Conservation (phyloP, 2,329 filamentous ascomycete species). For the Aureobasidium melanogenum region DNA sequence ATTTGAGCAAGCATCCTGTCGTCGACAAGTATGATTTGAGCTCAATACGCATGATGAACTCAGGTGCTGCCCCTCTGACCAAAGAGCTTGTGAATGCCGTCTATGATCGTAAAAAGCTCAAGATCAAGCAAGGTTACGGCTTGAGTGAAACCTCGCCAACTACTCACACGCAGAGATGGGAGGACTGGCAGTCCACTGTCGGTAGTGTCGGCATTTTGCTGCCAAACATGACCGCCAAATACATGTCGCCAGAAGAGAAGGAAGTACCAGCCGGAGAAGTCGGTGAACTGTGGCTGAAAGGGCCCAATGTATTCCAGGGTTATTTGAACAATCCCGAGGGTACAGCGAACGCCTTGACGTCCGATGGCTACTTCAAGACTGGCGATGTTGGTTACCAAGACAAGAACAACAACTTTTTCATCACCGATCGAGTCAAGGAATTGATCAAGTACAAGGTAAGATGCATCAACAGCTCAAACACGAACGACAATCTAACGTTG, state of each 20-base stretch:
- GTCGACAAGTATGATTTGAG: conserved; percentile 75
- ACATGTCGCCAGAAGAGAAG: conserved; percentile 54
- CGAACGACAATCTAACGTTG: neutral
- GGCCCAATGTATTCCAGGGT: conserved; percentile 71
- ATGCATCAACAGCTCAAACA: neutral
- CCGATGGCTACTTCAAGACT: conserved; percentile 81
- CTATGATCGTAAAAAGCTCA: conserved; percentile 63
- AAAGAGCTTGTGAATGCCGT: conserved; percentile 69
- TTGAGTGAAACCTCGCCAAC: conserved; percentile 79
- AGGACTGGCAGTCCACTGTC: conserved; percentile 66
- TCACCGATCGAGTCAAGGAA: conserved; percentile 77
- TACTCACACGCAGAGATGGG: conserved; percentile 61
- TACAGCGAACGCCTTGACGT: conserved; percentile 61
- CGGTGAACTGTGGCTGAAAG: conserved; percentile 58
- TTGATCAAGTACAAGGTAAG: conserved; percentile 54
- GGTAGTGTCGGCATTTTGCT: conserved; percentile 71
- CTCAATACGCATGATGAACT: conserved; percentile 74
- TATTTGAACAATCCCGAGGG: conserved; percentile 67
- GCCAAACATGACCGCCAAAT: conserved; percentile 72
- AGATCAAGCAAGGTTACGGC: conserved; percentile 88
- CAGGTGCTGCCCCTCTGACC: conserved; percentile 77
- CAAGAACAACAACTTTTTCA: conserved; percentile 70
- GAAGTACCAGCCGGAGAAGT: conserved; percentile 55
- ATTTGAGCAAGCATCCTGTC: conserved; percentile 68
- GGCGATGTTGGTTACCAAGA: conserved; percentile 80